Base-by-base conservation (phyloP, 2,329 filamentous ascomycete species). In the Fusarium mundagurra region DNA sequence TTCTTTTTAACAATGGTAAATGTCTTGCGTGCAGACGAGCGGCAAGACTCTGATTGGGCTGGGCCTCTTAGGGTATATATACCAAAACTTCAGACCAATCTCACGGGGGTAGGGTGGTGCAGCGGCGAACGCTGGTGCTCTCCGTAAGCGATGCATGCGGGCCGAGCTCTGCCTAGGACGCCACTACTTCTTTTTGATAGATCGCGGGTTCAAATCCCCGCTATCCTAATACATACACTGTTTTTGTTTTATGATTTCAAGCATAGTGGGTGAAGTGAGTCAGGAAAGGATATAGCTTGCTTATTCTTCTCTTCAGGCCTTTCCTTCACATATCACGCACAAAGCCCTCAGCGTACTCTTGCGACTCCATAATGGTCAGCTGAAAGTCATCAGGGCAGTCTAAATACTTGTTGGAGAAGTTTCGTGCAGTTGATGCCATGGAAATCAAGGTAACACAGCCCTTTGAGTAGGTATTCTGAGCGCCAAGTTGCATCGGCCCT, bases 311-410 rank as follows among this genome's bases (percentile, higher is more conserved):
- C 22, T 14, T 41, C 12, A 13, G 14, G 41, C 0, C 5, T 17
- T 24, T 17, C 9, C 14, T 24, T 3, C 6, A 20, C 6, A n/a
- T 6, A 43, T 6, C 0, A 3, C 2, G 2, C 22, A 16, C 22
- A 43, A 43, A n/a, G 22, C 39, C 22, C 14, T n/a, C 8, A 39
- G 6, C n/a, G 22, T 13, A 22, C 20, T 14, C 4, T 14, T n/a
- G 7, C 7, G 39, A 41, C 39, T 22, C 39, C 12, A 41, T 14
- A 16, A 24, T 12, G 16, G 5, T 13, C 43, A 0, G 16, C n/a
- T 24, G 2, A 16, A 24, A 24, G 43, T 18, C 17, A 20, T 20
- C 12, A 14, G 8, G 1, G 8, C 24, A 27, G 11, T 9, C 43
- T 20, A 5, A 27, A 0, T 27, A 45, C 5, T 20, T 45, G 8